Percentiles rank a stretch among this genome's conserved stretches.
Conservation (phyloP, 192 early-diverging fungal species). For the Geosiphon pyriformis region DNA sequence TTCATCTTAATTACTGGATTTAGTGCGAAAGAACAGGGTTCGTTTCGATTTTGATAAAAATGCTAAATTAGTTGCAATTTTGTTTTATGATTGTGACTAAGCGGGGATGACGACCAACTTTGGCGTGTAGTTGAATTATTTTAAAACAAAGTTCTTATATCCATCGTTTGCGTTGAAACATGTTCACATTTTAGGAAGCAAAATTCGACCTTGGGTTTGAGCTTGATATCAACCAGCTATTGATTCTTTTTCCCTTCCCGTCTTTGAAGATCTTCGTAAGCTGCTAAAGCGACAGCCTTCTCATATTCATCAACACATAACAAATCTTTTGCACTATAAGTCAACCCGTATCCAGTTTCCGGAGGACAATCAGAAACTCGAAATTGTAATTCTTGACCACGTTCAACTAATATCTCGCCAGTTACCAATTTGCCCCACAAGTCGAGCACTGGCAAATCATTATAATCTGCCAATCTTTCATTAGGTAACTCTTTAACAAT, state of each 20-base stretch:
- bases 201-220: no score
- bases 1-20: no score
- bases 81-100: no score
- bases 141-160: no score
- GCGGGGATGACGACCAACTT: no score
- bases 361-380: conserved; percentile 36
- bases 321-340: conserved; percentile 33
- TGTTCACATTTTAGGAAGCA: no score
- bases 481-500: conserved; percentile 44
- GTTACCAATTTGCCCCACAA: conserved; percentile 48
- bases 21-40: no score
- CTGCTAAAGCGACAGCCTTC: conserved; percentile 12
- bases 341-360: not conserved
- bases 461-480: conserved; percentile 40
- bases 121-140: no score
- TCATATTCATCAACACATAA: conserved; percentile 28
- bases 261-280: not conserved
- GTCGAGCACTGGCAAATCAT: conserved; percentile 46
- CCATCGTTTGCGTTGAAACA: no score
- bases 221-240: not conserved
- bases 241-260: not conserved
- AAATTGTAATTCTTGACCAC: conserved; percentile 36
- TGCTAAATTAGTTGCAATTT: no score
- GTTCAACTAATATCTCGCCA: conserved; percentile 36
- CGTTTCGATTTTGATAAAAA: no score